Base-by-base conservation (phyloP, 2,329 filamentous ascomycete species). In the Trichoderma breve region DNA sequence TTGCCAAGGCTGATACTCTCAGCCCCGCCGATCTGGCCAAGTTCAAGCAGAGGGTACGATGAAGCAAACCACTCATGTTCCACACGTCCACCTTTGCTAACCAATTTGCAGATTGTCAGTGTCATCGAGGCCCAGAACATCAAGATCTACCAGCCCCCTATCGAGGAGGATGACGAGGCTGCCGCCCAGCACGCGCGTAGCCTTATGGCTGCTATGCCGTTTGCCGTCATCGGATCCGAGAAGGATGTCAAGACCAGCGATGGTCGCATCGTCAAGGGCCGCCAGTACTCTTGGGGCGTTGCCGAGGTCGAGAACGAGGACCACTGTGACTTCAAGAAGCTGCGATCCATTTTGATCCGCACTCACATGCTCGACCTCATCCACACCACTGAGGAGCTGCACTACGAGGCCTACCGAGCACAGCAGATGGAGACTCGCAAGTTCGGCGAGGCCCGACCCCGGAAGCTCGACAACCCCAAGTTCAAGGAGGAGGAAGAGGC, bases 321-420 rank as follows among this genome's bases (percentile, higher is more conserved):
- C 82, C 96, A 99, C 89, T 99, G 96, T 86, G 96, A 99, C 85
- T 99, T 99, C 89, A 99, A 99, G 92, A 99, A 99, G 89, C 92
- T 99, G 75, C 95, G 96, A 79, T 97, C 95, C 63, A 98, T 99
- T 80, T 89, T 99, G 77, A 98, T 99, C 87, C 94, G 96, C 83
- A 98, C 95, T 65, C 96, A 99, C 88, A 99, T 99, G 96, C 91
- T 99, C 79, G 96, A 99, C 82, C 92, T 99, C 76, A 99, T 99
- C 82, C 96, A 99, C 88, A 99, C 97, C 75, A 99, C 96, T 77
- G 96, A 99, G 86, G 96, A 99, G 88, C 91, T 94, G 79, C 96
- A 99, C 89, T 99, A 99, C 87, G 96, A 99, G 85, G 95, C 94
- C 73, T 99, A 99, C 88, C 95, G 96, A 79, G 96, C 96, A 70